Evolutionary conservation across 352 stramenopile genomes (phyloP), one percentile per base, ranked within the genome.

Genomic region (Phytophthora capsici): DNA sequence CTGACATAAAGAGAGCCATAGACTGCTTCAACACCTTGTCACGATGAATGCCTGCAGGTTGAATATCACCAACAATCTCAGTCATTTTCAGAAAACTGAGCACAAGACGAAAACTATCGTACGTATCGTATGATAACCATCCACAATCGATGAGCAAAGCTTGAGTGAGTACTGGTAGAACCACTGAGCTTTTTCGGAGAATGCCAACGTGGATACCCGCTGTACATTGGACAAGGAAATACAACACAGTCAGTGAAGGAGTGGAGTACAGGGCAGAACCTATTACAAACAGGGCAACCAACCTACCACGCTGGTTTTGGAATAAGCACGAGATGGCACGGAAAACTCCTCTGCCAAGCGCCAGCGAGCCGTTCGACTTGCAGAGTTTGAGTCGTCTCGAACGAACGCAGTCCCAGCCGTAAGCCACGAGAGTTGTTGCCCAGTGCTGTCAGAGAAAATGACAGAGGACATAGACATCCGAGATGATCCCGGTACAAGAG

Each of bases 11-110:
- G 4, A 93, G 67, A 19, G 76, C 44, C 60, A 90, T 76, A 6
- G 81, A 91, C 38, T 94, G 78, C 45, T 91, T 81, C 37, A 94
- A 63, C 13, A 94, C 71, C 25, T 73, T 78, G n/a, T 93, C 69
- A 0, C 84, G 82, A 36, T 87, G 66, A 41, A 94, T 75, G 26
- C 75, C 84, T 93, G 25, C n/a, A 55, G 5, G 51, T 13, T 20
- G 46, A 25, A 41, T 26, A 9, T 17, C 16, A 63, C 4, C 30
- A 48, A 10, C 25, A 19, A 40, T 26, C 17, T 54, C 47, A 54
- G 32, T 6, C 10, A 61, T 30, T 10, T 40, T 16, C 7, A 22
- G 14, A 8, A 40, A 13, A 16, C 2, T 10, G 2, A 41, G 36
- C n/a, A 40, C 6, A 34, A 32, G 26, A 34, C 9, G 17, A 41